phyloP scores from a whole-genome alignment of 106 monocot genomes.

The Hemerocallis citrina region DNA sequence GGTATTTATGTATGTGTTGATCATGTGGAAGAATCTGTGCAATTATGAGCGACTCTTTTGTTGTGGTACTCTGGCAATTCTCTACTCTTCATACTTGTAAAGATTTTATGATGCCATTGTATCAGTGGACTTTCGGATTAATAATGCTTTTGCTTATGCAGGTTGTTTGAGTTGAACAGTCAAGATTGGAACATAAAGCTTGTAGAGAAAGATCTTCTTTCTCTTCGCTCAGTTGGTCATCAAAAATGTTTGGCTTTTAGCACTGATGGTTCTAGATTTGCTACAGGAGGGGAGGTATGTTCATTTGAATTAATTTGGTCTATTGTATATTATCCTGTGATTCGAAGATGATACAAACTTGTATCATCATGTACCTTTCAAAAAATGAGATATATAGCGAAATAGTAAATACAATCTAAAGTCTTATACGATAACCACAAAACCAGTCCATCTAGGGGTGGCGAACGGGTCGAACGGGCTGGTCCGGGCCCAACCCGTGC shows the following conservation, averaged over 20 bases:
- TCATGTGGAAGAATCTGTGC: not conserved
- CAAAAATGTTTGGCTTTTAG: slow-evolving; percentile 73
- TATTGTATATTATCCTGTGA: too few species aligned
- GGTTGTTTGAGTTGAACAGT: slow-evolving; percentile 47
- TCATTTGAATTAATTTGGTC: too few species aligned
- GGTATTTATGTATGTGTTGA: not conserved
- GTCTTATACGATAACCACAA: too few species aligned
- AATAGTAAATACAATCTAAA: too few species aligned
- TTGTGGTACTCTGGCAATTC: not conserved
- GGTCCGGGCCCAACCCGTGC: too few species aligned
- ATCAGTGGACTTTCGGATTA: not conserved
- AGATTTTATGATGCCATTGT: not conserved
- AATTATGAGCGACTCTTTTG: not conserved
- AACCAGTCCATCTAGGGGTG: too few species aligned
- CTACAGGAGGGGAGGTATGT: slow-evolving; percentile 63
- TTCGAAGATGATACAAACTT: too few species aligned
- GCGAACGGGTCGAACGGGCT: too few species aligned
- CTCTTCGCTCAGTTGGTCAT: slow-evolving; percentile 40
- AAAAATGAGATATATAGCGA: too few species aligned
- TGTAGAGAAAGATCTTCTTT: slow-evolving; percentile 23
- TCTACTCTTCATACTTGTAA: not conserved
- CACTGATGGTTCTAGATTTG: slow-evolving; percentile 65
- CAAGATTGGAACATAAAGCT: slow-evolving; percentile 32
- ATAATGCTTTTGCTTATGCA: slow-evolving; percentile 11
- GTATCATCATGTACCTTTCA: too few species aligned